Percentiles rank a stretch among this genome's conserved stretches.
Evolutionary conservation across 208 protist species (phyloP).

Genomic region (Crithidia thermophila): DNA sequence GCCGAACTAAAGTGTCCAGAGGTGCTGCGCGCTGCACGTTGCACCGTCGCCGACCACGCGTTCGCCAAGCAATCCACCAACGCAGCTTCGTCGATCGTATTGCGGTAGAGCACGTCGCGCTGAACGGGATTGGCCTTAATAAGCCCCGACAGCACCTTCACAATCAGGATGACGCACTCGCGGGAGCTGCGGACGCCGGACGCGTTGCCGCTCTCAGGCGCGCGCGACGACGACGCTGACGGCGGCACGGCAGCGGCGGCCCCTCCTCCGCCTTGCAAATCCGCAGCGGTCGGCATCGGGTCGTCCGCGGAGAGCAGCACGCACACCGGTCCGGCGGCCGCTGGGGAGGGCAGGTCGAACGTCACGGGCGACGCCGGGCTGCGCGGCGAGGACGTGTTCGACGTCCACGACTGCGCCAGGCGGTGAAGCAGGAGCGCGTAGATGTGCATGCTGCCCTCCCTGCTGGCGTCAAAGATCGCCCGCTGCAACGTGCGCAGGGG

Average conservation of each 20-base stretch:
- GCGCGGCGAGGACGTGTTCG: not conserved
- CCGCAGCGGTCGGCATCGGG: not conserved
- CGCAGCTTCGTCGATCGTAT: conserved; percentile 24
- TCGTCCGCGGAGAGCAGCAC: not conserved
- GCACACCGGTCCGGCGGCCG: not conserved
- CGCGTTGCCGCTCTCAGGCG: not conserved
- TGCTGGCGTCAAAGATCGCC: conserved; percentile 27
- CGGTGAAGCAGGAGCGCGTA: conserved; percentile 25
- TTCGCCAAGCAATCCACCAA: conserved; percentile 52
- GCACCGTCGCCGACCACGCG: conserved; percentile 47
- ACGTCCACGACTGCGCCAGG: conserved; percentile 20
- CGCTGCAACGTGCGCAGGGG: conserved; percentile 30
- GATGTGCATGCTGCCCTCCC: conserved; percentile 18
- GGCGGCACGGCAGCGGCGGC: not conserved
- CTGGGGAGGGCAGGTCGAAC: conserved; percentile 3
- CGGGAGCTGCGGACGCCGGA: conserved; percentile 1
- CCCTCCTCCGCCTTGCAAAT: too few species aligned
- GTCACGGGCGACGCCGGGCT: not conserved
- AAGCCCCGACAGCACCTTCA: conserved; percentile 23
- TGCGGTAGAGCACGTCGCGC: conserved; percentile 31
- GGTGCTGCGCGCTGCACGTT: conserved; percentile 1
- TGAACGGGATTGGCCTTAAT: conserved; percentile 27
- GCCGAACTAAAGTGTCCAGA: not conserved
- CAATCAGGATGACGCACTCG: conserved; percentile 17
- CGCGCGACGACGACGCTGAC: not conserved